These are phyloP conservation scores for Spathaspora gorwiae DNA, from an alignment of 805 yeast species.

Conservation along the genomic window DNA sequence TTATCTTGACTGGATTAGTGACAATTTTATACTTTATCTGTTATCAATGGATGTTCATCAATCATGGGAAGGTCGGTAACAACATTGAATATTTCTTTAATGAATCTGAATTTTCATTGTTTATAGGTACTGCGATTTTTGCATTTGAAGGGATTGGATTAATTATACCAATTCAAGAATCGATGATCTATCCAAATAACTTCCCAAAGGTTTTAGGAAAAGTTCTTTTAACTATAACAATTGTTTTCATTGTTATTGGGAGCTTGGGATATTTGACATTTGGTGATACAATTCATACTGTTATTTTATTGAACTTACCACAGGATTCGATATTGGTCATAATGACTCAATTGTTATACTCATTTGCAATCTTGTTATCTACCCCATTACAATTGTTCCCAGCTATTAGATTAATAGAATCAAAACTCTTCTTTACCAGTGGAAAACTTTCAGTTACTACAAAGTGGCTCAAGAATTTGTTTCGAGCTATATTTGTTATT, in stretches of 20 bases:
- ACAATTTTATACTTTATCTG: conserved; percentile 58
- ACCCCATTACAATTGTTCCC: conserved; percentile 82
- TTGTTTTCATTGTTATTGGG: conserved; percentile 60
- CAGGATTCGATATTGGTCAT: conserved; percentile 59
- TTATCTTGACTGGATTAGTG: conserved; percentile 60
- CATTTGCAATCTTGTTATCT: conserved; percentile 68
- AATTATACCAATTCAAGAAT: conserved; percentile 76
- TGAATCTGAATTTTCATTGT: conserved; percentile 57
- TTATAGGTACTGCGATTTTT: conserved; percentile 80
- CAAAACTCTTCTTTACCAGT: conserved; percentile 49
- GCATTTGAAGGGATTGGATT: conserved; percentile 87
- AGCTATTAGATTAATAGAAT: conserved; percentile 69
- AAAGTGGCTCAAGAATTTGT: conserved; percentile 65
- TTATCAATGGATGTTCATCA: conserved; percentile 35
- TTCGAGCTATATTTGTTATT: conserved; percentile 51
- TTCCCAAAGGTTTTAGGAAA: conserved; percentile 61
- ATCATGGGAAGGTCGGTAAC: conserved; percentile 34
- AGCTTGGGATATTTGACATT: conserved; percentile 66
- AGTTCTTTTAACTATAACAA: conserved; percentile 60
- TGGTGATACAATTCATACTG: conserved; percentile 62
- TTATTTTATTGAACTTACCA: conserved; percentile 67
- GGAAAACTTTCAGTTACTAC: conserved; percentile 52
- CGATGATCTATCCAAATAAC: conserved; percentile 71
- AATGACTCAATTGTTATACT: conserved; percentile 64
- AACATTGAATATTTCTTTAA: conserved; percentile 52